These are phyloP conservation scores for Castanopsis chinensis DNA, from an alignment of 306 rosid genomes.

Conservation along the genomic window DNA sequence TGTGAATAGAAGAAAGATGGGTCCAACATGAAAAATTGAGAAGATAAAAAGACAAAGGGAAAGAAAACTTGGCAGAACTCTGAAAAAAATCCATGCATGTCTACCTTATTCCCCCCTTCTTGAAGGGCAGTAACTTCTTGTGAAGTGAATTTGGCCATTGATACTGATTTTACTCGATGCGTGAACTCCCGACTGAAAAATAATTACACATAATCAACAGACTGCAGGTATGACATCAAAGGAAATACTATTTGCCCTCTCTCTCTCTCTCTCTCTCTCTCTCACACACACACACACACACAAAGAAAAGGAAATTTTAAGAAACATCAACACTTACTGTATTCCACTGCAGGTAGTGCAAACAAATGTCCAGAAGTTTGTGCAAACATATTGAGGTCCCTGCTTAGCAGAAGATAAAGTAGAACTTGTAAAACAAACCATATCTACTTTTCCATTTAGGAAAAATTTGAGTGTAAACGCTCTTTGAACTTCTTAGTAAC, in stretches of 20 bases:
- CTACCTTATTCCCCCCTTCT: constrained; percentile 96
- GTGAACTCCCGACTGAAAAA: constrained; percentile 92
- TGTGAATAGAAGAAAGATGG: constrained; percentile 37
- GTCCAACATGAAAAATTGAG: constrained; percentile 20
- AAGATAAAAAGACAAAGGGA: constrained; percentile 13
- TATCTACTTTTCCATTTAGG: background rate
- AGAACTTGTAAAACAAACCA: constrained; percentile 15
- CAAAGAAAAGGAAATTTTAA: background rate
- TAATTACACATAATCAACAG: constrained; percentile 25
- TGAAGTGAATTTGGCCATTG: constrained; percentile 93
- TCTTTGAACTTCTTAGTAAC: background rate
- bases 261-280: background rate
- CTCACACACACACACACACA: background rate
- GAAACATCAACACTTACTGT: constrained; percentile 67
- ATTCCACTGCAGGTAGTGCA: constrained; percentile 97
- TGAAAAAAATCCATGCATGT: constrained; percentile 13
- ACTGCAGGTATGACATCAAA: background rate
- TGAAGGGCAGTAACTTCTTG: constrained; percentile 96
- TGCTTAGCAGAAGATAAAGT: constrained; percentile 34
- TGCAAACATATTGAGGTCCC: constrained; percentile 99
- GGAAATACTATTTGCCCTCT: constrained; percentile 7
- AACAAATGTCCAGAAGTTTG: constrained; percentile 94
- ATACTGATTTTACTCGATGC: constrained; percentile 87
- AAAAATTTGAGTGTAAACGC: background rate
- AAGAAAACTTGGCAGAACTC: constrained; percentile 14